Percentiles rank a stretch among this genome's conserved stretches.
Evolutionary conservation across 139 green algal genomes (phyloP).

Genomic region (Diplosphaera chodatii): DNA sequence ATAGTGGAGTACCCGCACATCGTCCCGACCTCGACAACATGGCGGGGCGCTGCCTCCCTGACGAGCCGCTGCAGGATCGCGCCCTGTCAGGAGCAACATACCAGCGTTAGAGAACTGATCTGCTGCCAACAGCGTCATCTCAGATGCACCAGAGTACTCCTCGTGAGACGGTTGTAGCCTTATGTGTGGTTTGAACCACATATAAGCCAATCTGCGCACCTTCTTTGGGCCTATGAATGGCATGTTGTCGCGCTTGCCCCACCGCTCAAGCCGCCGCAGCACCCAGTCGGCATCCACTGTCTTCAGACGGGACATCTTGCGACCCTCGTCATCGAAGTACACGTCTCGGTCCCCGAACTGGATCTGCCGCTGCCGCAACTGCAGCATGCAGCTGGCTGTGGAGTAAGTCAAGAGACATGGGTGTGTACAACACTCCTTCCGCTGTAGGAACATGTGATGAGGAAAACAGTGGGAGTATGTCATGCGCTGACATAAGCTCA

Average conservation of each 20-base stretch:
- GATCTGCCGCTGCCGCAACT: conserved; percentile 47
- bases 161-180: too few relatives aligned
- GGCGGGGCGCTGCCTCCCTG: conserved; percentile 19
- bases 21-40: conserved; percentile 56
- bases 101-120: too few relatives aligned
- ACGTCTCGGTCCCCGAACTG: conserved; percentile 52
- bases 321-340: conserved; percentile 47
- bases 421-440: too few relatives aligned
- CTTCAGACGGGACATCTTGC: conserved; percentile 56
- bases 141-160: too few relatives aligned
- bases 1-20: conserved; percentile 54
- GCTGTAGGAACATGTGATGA: too few relatives aligned
- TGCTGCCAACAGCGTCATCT: too few relatives aligned
- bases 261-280: conserved; percentile 50
- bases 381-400: too few relatives aligned
- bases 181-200: too few relatives aligned
- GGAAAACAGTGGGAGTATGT: too few relatives aligned
- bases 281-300: conserved; percentile 66
- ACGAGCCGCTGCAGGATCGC: conserved; percentile 48
- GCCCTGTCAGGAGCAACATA: too few relatives aligned
- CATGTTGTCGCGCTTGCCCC: conserved; percentile 48
- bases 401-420: too few relatives aligned
- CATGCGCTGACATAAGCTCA: neutral
- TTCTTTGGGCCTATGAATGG: conserved; percentile 59
- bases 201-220: too few relatives aligned